Base-by-base conservation (phyloP, 768 basidiomycete genomes). In the Tephrocybe rancida region DNA sequence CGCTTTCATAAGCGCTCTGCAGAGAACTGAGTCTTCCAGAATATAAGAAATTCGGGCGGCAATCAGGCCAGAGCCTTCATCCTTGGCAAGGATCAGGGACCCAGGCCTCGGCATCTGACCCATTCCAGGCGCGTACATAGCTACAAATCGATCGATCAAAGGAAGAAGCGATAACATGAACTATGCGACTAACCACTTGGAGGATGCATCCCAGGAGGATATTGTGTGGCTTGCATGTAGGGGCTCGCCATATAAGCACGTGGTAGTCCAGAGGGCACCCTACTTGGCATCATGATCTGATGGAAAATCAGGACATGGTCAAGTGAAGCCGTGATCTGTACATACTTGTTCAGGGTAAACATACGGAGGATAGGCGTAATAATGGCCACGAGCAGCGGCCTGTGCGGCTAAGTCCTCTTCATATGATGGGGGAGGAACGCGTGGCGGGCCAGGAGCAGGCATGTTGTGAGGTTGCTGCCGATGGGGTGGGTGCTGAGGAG, bases 91-190 rank as follows among this genome's bases (percentile, higher is more conserved):
- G n/a, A n/a, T n/a, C n/a, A n/a, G n/a, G n/a, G n/a, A n/a, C n/a
- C n/a, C n/a, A n/a, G n/a, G n/a, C n/a, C n/a, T n/a, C n/a, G 88
- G 91, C 87, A 93, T 91, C 63, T 90, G 88, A 39, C 85, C 85
- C 90, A 93, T 92, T 45, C 77, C 84, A 45, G 91, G 88, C 32
- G 86, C 80, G 46, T 93, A 94, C 89, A 94, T 93, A 16, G 86
- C 88, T 85, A 65, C 44, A 57, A 48, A 56, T 47, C 39, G 11
- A 42, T n/a, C 32, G 30, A 52, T 39, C 44, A 47, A 39, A 41
- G 50, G 34, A 34, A 50, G 46, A n/a, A n/a, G n/a, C n/a, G n/a
- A n/a, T n/a, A n/a, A n/a, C n/a, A n/a, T n/a, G 37, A n/a, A 35
- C 44, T 26, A 49, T 9, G 45, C 67, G 61, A 73, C 75, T 73